Evolutionary conservation across 306 rosid genomes (phyloP).

Genomic region (Vigna trinervia): DNA sequence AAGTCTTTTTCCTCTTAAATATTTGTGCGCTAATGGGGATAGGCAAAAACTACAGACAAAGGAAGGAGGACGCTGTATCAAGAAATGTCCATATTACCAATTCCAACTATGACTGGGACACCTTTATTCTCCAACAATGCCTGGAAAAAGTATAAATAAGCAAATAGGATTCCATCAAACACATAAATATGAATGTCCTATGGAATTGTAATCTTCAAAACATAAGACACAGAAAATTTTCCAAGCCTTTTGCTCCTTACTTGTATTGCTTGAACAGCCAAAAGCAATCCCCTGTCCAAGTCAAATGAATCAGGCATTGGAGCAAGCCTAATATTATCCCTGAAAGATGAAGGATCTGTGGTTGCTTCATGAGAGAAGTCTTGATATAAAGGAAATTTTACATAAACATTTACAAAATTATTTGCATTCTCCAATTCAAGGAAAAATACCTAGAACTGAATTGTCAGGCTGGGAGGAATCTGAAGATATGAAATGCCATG

Average conservation of each 20-base stretch:
- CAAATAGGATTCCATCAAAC: constrained; percentile 44
- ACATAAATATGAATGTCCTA: constrained; percentile 35
- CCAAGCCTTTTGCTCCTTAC: constrained; percentile 56
- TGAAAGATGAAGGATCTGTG: constrained; percentile 99
- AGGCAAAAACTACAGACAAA: constrained; percentile 23
- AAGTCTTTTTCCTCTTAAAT: not conserved
- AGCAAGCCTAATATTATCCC: constrained; percentile 85
- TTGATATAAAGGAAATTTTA: constrained; percentile 45
- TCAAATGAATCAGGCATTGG: constrained; percentile 98
- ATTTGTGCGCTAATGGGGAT: constrained; percentile 9
- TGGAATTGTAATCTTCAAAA: constrained; percentile 44
- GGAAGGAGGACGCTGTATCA: constrained; percentile 28
- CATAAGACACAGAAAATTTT: constrained; percentile 40
- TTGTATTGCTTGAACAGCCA: constrained; percentile 98
- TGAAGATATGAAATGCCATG: constrained; percentile 80
- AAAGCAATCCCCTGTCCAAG: constrained; percentile 96
- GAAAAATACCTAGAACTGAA: constrained; percentile 75
- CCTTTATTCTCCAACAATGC: constrained; percentile 98
- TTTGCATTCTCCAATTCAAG: constrained; percentile 46
- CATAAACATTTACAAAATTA: constrained; percentile 29
- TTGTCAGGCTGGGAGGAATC: constrained; percentile 61
- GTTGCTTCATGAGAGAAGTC: constrained; percentile 98
- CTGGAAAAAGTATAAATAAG: constrained; percentile 59
- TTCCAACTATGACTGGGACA: constrained; percentile 92
- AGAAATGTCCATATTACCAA: constrained; percentile 68